These are phyloP conservation scores for Tricladium varicosporioides DNA, from an alignment of 2,329 filamentous ascomycete genomes.

Conservation along the genomic window DNA sequence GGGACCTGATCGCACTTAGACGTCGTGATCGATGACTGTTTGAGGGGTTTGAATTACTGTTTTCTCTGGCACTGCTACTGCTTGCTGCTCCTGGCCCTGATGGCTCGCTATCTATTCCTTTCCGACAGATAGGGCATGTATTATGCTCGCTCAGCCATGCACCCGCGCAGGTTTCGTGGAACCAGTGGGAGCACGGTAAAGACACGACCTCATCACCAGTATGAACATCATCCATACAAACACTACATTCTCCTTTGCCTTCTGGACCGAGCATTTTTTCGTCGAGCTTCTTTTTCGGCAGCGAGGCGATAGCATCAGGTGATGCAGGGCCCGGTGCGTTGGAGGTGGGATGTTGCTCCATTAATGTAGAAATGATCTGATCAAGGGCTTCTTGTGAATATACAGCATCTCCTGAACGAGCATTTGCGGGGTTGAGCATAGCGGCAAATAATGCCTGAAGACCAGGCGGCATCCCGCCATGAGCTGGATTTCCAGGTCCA, in stretches of 20 bases:
- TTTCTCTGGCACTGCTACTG: conserved; percentile 9
- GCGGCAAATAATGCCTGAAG: conserved; percentile 52
- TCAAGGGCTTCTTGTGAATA: conserved; percentile 91
- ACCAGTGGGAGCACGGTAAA: conserved; percentile 91
- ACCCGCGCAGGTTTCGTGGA: conserved; percentile 78
- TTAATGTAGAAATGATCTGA: conserved; percentile 79
- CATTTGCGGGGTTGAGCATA: conserved; percentile 52
- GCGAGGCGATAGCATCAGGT: conserved; percentile 66
- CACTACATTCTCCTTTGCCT: conserved; percentile 79
- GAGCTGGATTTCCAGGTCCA: conserved; percentile 5
- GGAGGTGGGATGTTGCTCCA: conserved; percentile 76
- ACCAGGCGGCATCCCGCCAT: conserved; percentile 36
- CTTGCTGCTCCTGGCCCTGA: conserved; percentile 4
- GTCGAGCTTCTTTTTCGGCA: conserved; percentile 71
- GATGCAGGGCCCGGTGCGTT: conserved; percentile 82
- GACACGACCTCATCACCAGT: conserved; percentile 71
- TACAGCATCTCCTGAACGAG: conserved; percentile 72
- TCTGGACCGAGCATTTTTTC: conserved; percentile 64
- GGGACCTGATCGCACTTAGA: conserved; percentile 13
- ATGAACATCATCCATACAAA: conserved; percentile 86
- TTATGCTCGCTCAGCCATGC: conserved; percentile 89
- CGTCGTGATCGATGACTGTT: conserved; percentile 19
- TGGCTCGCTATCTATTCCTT: conserved; percentile 30
- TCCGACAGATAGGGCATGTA: conserved; percentile 82
- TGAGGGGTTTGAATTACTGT: conserved; percentile 13